Conservation (phyloP, 805 yeast species). For the Ogataea wickerhamii region DNA sequence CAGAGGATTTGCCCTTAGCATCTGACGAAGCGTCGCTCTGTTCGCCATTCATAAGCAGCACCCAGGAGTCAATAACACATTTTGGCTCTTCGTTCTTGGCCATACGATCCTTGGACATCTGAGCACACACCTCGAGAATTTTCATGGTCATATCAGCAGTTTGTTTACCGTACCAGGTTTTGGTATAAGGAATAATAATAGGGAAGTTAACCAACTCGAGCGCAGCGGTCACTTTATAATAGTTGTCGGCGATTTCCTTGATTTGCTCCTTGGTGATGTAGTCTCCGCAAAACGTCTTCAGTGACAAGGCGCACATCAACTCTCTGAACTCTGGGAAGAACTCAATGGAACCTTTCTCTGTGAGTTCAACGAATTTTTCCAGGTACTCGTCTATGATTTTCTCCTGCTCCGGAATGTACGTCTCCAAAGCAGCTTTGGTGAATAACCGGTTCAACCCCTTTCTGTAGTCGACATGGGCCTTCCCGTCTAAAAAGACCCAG, state of each 20-base stretch:
- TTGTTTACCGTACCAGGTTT: conserved; percentile 95
- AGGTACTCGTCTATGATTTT: conserved; percentile 78
- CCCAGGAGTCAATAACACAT: conserved; percentile 97
- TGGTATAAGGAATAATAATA: conserved; percentile 90
- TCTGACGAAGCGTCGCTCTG: conserved; percentile 38
- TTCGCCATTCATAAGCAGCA: conserved; percentile 72
- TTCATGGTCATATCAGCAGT: conserved; percentile 94
- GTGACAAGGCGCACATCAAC: conserved; percentile 88
- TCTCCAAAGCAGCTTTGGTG: conserved; percentile 75
- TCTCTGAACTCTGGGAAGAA: conserved; percentile 95
- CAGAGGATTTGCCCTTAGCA: conserved; percentile 52
- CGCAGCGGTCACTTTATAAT: conserved; percentile 90
- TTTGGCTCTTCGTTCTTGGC: conserved; percentile 63
- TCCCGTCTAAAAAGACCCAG: conserved; percentile 98
- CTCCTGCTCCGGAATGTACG: conserved; percentile 84
- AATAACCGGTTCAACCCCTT: conserved; percentile 86
- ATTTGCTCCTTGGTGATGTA: conserved; percentile 92
- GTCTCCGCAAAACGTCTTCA: conserved; percentile 93
- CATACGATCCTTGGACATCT: conserved; percentile 76
- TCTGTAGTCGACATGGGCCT: conserved; percentile 91
- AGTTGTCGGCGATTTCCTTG: conserved; percentile 84
- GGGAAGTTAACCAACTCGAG: conserved; percentile 97
- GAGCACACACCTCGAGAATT: conserved; percentile 86
- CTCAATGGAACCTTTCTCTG: conserved; percentile 60
- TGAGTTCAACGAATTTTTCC: conserved; percentile 53